These are phyloP conservation scores for Gracilaria gracilis DNA, from an alignment of 23 red algal species.

Conservation along the genomic window DNA sequence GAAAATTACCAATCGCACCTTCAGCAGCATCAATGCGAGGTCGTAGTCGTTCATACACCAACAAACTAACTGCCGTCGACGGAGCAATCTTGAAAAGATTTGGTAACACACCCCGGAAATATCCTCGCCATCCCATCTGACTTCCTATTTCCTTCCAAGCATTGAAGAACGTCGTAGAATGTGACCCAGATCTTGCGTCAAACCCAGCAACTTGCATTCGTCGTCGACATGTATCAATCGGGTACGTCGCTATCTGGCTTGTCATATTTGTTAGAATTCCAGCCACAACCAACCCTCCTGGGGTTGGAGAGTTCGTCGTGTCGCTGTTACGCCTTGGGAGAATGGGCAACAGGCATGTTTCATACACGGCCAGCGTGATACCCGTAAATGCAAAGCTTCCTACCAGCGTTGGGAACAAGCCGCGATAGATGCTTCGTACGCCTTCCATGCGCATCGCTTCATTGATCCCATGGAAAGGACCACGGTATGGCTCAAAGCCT, in stretches of 20 bases:
- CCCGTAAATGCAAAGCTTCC: slow-evolving; percentile 92
- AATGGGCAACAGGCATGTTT: slow-evolving; percentile 75
- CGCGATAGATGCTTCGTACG: slow-evolving; percentile 72
- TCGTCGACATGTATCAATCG: slow-evolving; percentile 93
- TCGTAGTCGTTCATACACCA: slow-evolving; percentile 84
- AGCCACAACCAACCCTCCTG: slow-evolving; percentile 54
- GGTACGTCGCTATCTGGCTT: slow-evolving; percentile 87
- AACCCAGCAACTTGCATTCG: slow-evolving; percentile 90
- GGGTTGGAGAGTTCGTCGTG: slow-evolving; percentile 61
- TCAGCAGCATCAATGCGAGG: slow-evolving; percentile 33
- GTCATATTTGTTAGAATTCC: slow-evolving; percentile 76
- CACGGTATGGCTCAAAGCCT: slow-evolving; percentile 76
- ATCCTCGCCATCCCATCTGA: slow-evolving; percentile 77
- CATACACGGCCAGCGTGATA: slow-evolving; percentile 91
- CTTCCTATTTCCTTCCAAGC: slow-evolving; percentile 57
- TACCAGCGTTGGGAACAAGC: slow-evolving; percentile 77
- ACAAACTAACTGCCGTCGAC: slow-evolving; percentile 77
- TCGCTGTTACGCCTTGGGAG: slow-evolving; percentile 72
- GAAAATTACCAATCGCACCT: slow-evolving; percentile 12
- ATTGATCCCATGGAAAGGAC: slow-evolving; percentile 75
- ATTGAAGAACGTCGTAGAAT: slow-evolving; percentile 14
- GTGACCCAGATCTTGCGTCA: slow-evolving; percentile 27
- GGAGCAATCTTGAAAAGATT: slow-evolving; percentile 85
- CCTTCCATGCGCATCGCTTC: slow-evolving; percentile 69
- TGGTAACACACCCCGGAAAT: slow-evolving; percentile 84